Evolutionary conservation across 2,329 filamentous ascomycete genomes (phyloP), one percentile per base, ranked within the genome.

Genomic region (Pseudopithomyces chartarum): DNA sequence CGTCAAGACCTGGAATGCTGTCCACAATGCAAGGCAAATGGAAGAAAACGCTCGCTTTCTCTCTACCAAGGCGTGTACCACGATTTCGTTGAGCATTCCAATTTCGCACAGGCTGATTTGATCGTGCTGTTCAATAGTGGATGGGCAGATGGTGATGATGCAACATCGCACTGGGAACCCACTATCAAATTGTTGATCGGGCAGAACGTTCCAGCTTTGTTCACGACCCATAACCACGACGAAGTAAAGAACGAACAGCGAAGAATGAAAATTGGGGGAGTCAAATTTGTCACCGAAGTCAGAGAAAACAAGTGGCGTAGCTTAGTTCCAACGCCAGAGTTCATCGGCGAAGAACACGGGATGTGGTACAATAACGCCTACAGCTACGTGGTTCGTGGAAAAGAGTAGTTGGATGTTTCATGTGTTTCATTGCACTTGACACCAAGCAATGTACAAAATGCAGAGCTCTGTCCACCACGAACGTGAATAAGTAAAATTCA

Each of bases 311-410:
- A 57, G 46, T 64, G 61, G 61, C 52, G 52, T 20, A 58, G 61
- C 10, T 49, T 64, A 29, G 60, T 64, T 7, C 59, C 63, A n/a
- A 55, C 51, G 13, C 61, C 63, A 2, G 59, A 66, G 19, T 65
- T 66, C 32, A 53, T 64, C 15, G 61, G 62, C 36, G 52, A 58
- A 22, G 63, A 62, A 38, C 57, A 55, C 38, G 61, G 55, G 6
- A 60, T 64, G 50, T 66, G 63, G 61, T 59, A 51, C 44, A 55
- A 64, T n/a, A 66, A 62, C 20, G 55, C 51, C 3, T 59, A 59
- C 43, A 49, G 59, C 26, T 65, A 63, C 39, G 53, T 63, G 15
- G 47, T 63, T 17, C 47, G 60, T 34, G 59, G 59, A 23, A 29
- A 29, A 29, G 26, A 8, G 26, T 29, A 29, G 26, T 29, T 29